Evolutionary conservation across 768 basidiomycete genomes (phyloP).

Genomic region (Leccinellum albellum): DNA sequence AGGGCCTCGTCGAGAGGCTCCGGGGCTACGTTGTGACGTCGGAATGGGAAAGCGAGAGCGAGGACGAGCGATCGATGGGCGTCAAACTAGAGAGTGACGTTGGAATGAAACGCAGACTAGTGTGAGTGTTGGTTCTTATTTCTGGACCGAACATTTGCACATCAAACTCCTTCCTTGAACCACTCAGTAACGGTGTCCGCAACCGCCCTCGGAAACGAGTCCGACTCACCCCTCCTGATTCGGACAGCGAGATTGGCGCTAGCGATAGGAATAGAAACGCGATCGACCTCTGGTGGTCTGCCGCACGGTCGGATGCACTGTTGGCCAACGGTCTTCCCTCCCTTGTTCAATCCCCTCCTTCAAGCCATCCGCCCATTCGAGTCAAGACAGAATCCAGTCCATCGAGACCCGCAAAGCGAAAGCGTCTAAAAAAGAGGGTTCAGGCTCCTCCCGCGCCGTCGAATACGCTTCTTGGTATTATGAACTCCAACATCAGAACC

Average conservation of each 20-base stretch:
- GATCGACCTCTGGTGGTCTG: conserved; percentile 72
- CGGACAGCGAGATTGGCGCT: conserved; percentile 27
- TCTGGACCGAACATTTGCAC: background rate
- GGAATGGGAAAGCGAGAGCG: conserved; percentile 37
- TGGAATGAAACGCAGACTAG: conserved; percentile 63
- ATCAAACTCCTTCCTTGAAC: background rate
- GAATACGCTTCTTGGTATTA: conserved; percentile 56
- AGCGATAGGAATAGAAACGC: conserved; percentile 38
- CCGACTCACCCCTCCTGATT: conserved; percentile 43
- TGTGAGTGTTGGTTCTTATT: conserved; percentile 17
- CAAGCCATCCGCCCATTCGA: conserved; percentile 2
- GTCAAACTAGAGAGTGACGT: conserved; percentile 29
- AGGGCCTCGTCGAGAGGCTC: conserved; percentile 19
- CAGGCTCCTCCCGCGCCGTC: conserved; percentile 23
- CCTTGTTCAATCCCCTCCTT: conserved; percentile 36
- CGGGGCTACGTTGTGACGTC: conserved; percentile 13
- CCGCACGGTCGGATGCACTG: conserved; percentile 57
- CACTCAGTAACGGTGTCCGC: conserved; percentile 21
- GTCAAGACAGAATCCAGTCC: conserved; percentile 12
- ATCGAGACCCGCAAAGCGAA: conserved; percentile 16
- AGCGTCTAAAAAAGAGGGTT: conserved; percentile 22
- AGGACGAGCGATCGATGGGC: conserved; percentile 27
- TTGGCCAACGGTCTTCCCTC: conserved; percentile 62
- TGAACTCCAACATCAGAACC: conserved; percentile 76
- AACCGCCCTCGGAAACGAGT: conserved; percentile 60